Percentiles rank a stretch among this genome's conserved stretches.
Conservation (phyloP, 2,329 filamentous ascomycete genomes). For the Fusarium sp. region DNA sequence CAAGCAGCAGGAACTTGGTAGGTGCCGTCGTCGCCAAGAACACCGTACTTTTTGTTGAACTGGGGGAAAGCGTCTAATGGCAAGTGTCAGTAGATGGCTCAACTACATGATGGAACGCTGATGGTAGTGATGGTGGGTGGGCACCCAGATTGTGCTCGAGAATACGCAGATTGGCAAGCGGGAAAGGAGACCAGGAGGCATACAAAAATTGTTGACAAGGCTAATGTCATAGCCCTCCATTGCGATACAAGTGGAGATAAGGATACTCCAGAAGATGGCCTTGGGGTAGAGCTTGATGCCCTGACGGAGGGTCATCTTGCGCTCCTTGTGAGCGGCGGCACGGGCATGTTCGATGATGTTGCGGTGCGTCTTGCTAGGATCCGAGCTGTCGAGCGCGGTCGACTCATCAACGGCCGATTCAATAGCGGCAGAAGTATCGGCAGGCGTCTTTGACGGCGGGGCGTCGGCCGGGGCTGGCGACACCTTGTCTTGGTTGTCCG, state of each 20-base stretch:
- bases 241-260: constrained; percentile 90
- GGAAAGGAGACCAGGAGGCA: constrained; percentile 13
- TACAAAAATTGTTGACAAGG: constrained; percentile 84
- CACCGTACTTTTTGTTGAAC: constrained; percentile 70
- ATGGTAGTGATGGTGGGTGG: neutral
- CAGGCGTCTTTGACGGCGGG: constrained; percentile 31
- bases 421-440: constrained; percentile 33
- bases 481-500: constrained; percentile 33
- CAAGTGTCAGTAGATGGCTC: constrained; percentile 19
- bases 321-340: constrained; percentile 70
- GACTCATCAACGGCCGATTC: constrained; percentile 22
- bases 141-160: neutral
- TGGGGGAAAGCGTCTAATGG: constrained; percentile 63
- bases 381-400: constrained; percentile 12
- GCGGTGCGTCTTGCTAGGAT: constrained; percentile 44
- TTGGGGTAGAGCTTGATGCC: constrained; percentile 88
- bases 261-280: constrained; percentile 83
- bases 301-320: constrained; percentile 78
- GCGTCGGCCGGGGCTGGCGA: constrained; percentile 22
- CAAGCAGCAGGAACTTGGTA: constrained; percentile 71
- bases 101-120: neutral
- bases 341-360: constrained; percentile 52
- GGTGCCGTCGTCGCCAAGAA: constrained; percentile 56
- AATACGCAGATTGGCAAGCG: neutral
- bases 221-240: constrained; percentile 93